These are phyloP conservation scores for Russula virescens DNA, from an alignment of 768 basidiomycete genomes.

Conservation along the genomic window DNA sequence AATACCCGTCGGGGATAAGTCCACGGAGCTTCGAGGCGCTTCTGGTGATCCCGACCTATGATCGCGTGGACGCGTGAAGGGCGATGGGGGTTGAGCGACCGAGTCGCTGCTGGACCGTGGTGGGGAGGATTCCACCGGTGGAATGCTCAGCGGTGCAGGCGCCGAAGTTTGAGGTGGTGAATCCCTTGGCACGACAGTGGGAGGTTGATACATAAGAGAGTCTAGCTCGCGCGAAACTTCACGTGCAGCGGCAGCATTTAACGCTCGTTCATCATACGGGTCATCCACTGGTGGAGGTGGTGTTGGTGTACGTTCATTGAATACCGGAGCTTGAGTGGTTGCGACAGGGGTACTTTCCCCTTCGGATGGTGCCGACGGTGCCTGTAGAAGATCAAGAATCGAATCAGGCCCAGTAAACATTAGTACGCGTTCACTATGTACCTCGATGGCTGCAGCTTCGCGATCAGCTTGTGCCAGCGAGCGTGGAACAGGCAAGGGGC, in stretches of 20 bases:
- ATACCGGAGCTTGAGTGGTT: background rate
- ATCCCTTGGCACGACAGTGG: conserved; percentile 20
- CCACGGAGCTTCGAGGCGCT: background rate
- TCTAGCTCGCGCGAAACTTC: conserved; percentile 64
- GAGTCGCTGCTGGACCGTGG: conserved; percentile 27
- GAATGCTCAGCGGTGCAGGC: conserved; percentile 39
- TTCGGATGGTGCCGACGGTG: background rate
- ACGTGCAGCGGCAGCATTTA: conserved; percentile 61
- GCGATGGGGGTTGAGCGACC: conserved; percentile 27
- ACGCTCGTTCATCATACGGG: conserved; percentile 44
- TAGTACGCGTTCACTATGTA: background rate
- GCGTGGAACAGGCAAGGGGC: conserved; percentile 19
- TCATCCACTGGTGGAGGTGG: conserved; percentile 25
- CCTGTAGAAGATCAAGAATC: background rate
- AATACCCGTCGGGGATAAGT: background rate
- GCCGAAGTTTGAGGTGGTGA: conserved; percentile 23
- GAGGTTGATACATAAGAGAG: conserved; percentile 41
- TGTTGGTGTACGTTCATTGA: conserved; percentile 9
- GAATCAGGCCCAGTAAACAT: background rate
- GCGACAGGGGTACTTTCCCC: background rate
- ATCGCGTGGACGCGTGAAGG: conserved; percentile 8
- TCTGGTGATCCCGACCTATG: conserved; percentile 13
- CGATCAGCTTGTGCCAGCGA: background rate
- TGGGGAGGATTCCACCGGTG: conserved; percentile 11
- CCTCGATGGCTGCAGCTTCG: background rate